These are phyloP conservation scores for Diatrype stigma DNA, from an alignment of 2,329 filamentous ascomycete species.

Conservation along the genomic window DNA sequence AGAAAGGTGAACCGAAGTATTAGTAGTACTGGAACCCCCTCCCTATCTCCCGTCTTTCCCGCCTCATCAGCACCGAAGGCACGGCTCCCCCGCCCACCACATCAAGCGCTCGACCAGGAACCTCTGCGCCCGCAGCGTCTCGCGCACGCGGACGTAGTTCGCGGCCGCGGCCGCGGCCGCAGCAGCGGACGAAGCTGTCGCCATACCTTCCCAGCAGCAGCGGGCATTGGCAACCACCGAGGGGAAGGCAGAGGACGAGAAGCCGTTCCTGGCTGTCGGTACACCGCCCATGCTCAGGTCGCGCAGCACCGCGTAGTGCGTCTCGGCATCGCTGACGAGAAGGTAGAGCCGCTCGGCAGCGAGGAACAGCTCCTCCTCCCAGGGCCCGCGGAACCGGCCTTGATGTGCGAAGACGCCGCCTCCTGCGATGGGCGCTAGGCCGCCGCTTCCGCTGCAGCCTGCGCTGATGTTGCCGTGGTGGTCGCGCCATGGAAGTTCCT, in stretches of 20 bases:
- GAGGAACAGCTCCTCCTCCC: constrained; percentile 1
- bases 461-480: background rate
- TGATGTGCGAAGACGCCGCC: constrained; percentile 5
- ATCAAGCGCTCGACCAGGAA: background rate
- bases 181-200: too few relatives aligned
- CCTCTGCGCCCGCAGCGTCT: constrained; percentile 3
- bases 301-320: background rate
- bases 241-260: too few relatives aligned
- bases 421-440: background rate
- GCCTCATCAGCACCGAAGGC: background rate
- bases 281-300: constrained; percentile 3
- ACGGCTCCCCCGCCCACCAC: constrained; percentile 1
- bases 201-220: too few relatives aligned
- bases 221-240: too few relatives aligned
- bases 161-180: background rate
- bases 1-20: too few relatives aligned
- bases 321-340: constrained; percentile 6
- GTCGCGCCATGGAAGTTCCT: background rate
- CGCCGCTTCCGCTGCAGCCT: background rate
- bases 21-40: too few relatives aligned
- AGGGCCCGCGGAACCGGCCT: background rate
- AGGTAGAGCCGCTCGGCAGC: constrained; percentile 12
- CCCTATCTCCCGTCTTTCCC: constrained; percentile 2
- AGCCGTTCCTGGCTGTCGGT: background rate
- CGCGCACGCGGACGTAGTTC: constrained; percentile 1